These are phyloP conservation scores for Macrocybe sp. DNA, from an alignment of 1,284 basidiomycete species.

Conservation along the genomic window DNA sequence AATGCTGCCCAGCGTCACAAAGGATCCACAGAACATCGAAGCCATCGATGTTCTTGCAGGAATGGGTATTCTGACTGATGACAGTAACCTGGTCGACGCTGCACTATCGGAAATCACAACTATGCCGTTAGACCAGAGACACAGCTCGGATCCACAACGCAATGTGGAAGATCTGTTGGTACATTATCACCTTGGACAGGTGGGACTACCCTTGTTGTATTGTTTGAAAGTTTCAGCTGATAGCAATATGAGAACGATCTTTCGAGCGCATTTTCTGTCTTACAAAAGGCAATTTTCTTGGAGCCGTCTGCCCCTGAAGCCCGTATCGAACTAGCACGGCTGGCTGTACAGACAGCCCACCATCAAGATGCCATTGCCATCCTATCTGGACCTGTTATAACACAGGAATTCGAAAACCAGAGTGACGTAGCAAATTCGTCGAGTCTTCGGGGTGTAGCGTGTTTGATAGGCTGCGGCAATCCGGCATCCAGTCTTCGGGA, in stretches of 20 bases:
- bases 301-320: slow-evolving; percentile 49
- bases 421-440: slow-evolving; percentile 25
- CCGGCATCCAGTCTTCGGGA: slow-evolving; percentile 23
- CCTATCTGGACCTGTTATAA: slow-evolving; percentile 24
- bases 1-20: slow-evolving; percentile 44
- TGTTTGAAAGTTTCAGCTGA: not conserved
- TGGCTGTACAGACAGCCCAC: slow-evolving; percentile 46
- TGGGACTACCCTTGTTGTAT: slow-evolving; percentile 22
- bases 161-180: slow-evolving; percentile 66
- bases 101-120: slow-evolving; percentile 78
- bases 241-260: slow-evolving; percentile 32
- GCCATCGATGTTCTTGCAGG: slow-evolving; percentile 83
- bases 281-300: slow-evolving; percentile 50
- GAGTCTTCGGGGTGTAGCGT: slow-evolving; percentile 29
- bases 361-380: slow-evolving; percentile 40
- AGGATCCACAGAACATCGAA: slow-evolving; percentile 68
- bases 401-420: slow-evolving; percentile 15
- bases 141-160: slow-evolving; percentile 57
- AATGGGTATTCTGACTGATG: slow-evolving; percentile 79
- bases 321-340: slow-evolving; percentile 47
- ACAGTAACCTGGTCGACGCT: slow-evolving; percentile 81
- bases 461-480: slow-evolving; percentile 7
- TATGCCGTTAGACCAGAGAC: slow-evolving; percentile 58
- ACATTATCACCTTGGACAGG: slow-evolving; percentile 64
- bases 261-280: slow-evolving; percentile 43